phyloP scores from a whole-genome alignment of 257 asterid species.

The Cynanchum wilfordii region DNA sequence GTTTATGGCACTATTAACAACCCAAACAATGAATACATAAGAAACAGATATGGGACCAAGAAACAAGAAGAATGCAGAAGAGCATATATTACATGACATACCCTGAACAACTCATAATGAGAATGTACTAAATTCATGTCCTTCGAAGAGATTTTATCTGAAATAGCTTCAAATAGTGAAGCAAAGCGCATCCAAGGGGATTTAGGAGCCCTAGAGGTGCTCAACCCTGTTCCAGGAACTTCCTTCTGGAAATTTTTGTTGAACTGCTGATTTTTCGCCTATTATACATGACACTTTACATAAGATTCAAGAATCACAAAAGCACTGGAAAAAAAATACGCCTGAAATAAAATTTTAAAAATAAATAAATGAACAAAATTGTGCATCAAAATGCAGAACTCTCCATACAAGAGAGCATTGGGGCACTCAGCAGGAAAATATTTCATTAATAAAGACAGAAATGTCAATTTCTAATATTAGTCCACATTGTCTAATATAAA shows the following conservation, averaged over 20 bases:
- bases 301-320: slow-evolving; percentile 10
- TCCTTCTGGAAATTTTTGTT: slow-evolving; percentile 13
- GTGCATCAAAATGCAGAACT: background rate
- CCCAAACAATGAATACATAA: background rate
- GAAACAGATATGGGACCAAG: background rate
- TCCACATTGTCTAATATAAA: background rate
- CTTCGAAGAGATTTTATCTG: slow-evolving; percentile 20
- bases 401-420: background rate
- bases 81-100: slow-evolving; percentile 13
- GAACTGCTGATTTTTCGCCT: slow-evolving; percentile 17
- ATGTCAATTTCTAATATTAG: background rate
- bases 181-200: slow-evolving; percentile 43
- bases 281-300: background rate
- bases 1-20: slow-evolving; percentile 22
- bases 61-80: background rate
- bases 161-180: slow-evolving; percentile 30
- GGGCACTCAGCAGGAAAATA: background rate
- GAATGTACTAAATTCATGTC: slow-evolving; percentile 27
- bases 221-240: slow-evolving; percentile 20
- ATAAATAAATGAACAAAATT: background rate
- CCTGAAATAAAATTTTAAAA: background rate
- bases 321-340: background rate
- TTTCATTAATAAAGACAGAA: background rate
- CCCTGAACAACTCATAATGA: slow-evolving; percentile 34
- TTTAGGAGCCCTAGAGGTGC: slow-evolving; percentile 27